Conservation (phyloP, 441 rosid species). For the Lepidium campestre region DNA sequence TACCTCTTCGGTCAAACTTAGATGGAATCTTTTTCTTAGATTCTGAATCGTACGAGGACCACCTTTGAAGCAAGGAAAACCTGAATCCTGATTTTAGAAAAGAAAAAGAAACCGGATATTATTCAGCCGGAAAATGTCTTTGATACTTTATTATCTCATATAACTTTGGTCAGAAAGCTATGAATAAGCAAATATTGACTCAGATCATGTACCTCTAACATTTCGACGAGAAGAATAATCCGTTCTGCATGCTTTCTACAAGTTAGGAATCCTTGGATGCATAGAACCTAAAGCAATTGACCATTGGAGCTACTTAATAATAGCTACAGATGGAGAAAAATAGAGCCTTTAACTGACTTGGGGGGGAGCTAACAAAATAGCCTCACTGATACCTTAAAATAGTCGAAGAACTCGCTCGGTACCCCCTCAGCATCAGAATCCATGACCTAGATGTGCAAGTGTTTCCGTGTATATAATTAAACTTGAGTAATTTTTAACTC, state of each 20-base stretch:
- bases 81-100: neutral
- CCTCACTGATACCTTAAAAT: constrained; percentile 62
- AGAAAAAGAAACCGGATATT: too few relatives aligned
- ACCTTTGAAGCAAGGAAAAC: neutral
- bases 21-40: constrained; percentile 4
- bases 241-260: constrained; percentile 98
- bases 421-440: constrained; percentile 97
- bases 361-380: neutral
- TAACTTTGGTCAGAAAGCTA: neutral
- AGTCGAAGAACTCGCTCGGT: constrained; percentile 94
- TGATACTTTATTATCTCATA: neutral
- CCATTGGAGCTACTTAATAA: neutral
- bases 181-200: neutral
- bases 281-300: constrained; percentile 57
- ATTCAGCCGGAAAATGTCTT: neutral
- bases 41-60: constrained; percentile 2
- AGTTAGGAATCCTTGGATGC: constrained; percentile 97
- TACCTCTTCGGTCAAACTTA: constrained; percentile 4
- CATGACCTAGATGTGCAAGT: constrained; percentile 57
- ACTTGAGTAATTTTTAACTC: neutral
- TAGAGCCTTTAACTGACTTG: neutral
- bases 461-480: neutral
- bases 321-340: neutral
- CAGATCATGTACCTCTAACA: constrained; percentile 71
- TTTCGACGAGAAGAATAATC: constrained; percentile 89